These are phyloP conservation scores for Echium plantagineum DNA, from an alignment of 257 asterid genomes.

Conservation along the genomic window DNA sequence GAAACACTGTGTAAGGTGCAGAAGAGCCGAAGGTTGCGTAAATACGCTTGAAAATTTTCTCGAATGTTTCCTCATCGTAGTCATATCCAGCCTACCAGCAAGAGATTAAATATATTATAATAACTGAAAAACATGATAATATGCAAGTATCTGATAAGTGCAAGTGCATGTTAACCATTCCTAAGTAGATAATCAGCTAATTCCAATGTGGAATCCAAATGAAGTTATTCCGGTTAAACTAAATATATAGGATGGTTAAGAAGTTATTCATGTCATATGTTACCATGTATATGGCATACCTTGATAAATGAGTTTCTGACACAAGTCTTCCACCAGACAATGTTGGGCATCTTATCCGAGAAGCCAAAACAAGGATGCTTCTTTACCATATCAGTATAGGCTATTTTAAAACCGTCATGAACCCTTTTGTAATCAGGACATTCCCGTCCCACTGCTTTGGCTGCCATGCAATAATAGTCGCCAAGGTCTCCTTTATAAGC, in stretches of 20 bases:
- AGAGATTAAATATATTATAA: slow-evolving; percentile 3
- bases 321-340: slow-evolving; percentile 92
- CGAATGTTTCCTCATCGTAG: slow-evolving; percentile 86
- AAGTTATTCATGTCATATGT: too few species aligned
- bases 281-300: slow-evolving; percentile 44
- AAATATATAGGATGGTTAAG: too few species aligned
- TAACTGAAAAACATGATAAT: too few species aligned
- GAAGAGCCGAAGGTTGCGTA: slow-evolving; percentile 89
- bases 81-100: slow-evolving; percentile 86
- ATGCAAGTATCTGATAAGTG: too few species aligned
- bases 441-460: slow-evolving; percentile 80
- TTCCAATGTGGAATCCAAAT: too few species aligned
- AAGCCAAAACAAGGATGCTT: slow-evolving; percentile 96
- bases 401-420: slow-evolving; percentile 85
- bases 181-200: too few species aligned
- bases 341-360: slow-evolving; percentile 77
- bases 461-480: slow-evolving; percentile 98
- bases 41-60: slow-evolving; percentile 73
- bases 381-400: slow-evolving; percentile 77
- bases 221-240: not conserved
- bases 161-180: too few species aligned
- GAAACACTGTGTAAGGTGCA: slow-evolving; percentile 73
- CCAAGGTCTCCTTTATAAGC: slow-evolving; percentile 99
- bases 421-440: slow-evolving; percentile 89
- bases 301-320: slow-evolving; percentile 78